Evolutionary conservation across 306 rosid genomes (phyloP), one percentile per base, ranked within the genome.

Genomic region (Glycine tomentella): DNA sequence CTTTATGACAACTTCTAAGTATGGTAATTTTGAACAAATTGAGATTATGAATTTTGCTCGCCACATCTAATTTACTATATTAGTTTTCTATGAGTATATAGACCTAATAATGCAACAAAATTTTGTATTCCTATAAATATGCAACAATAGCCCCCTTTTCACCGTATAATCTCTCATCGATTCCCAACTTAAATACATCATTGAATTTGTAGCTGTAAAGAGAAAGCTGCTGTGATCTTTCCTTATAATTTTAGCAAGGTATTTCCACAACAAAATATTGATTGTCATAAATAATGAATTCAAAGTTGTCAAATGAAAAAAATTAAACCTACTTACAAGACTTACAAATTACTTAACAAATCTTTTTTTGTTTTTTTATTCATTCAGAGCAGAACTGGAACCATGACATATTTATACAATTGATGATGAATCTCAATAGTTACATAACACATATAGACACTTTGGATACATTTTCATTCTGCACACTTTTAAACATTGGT

Each of bases 401-500:
- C 5, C 14, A 66, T 50, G 14, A 12, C 11, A 14, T 14, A 14
- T 57, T 57, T 8, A 66, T 38, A 0, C 25, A 50, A 72, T 64
- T 38, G 20, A 56, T n/a, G 15, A 5, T 3, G n/a, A 59, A 9
- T 59, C 14, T 7, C 65, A 59, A 59, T 34, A 1, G 36, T 20
- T 20, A 20, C 25, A 20, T 20, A 20, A 20, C 25, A 20, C 25
- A 20, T 20, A 20, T 20, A 20, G 25, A 20, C 25, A 0, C 1
- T 20, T 20, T 20, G 25, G 25, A 20, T 20, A 20, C 25, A 20
- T 20, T 20, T 20, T 20, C 25, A 20, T 20, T 1, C 25, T 20
- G 25, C 25, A 20, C 25, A 20, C 25, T 20, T 20, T 20, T 20
- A 20, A 84, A 75, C 96, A 49, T 91, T 84, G 36, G 89, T 92